Conservation (phyloP, 108 stramenopile genomes). For the Fragilariopsis cylindrus region DNA sequence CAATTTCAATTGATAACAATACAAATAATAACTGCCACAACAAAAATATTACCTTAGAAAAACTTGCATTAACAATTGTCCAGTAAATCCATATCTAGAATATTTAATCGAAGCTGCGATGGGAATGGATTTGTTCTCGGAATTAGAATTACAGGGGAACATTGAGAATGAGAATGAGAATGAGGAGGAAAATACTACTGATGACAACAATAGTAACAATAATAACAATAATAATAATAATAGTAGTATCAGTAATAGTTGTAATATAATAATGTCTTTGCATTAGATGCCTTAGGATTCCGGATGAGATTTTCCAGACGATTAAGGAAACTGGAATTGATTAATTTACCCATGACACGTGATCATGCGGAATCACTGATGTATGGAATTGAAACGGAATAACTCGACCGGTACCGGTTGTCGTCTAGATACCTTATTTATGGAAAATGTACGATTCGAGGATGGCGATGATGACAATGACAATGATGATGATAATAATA, state of each 20-base stretch:
- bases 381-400: constrained; percentile 22
- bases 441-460: constrained; percentile 8
- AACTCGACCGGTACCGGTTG: background rate
- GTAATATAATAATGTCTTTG: constrained; percentile 1
- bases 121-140: constrained; percentile 13
- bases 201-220: background rate
- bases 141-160: constrained; percentile 15
- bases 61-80: constrained; percentile 16
- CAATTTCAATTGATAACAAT: background rate
- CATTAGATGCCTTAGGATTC: constrained; percentile 8
- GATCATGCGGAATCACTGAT: constrained; percentile 19
- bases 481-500: background rate
- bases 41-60: background rate
- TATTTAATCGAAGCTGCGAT: constrained; percentile 13
- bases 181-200: background rate
- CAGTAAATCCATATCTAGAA: constrained; percentile 9
- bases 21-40: background rate
- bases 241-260: background rate
- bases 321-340: constrained; percentile 10
- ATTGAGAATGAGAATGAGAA: constrained; percentile 1
- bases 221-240: background rate
- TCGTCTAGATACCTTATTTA: constrained; percentile 2
- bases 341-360: constrained; percentile 10
- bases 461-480: constrained; percentile 4
- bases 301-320: constrained; percentile 18